A percentile compares a stretch with the other conserved stretches of the same genome.
Evolutionary conservation across 176 grass and related monocot genomes (phyloP).

Genomic region (Triticum dicoccoides): DNA sequence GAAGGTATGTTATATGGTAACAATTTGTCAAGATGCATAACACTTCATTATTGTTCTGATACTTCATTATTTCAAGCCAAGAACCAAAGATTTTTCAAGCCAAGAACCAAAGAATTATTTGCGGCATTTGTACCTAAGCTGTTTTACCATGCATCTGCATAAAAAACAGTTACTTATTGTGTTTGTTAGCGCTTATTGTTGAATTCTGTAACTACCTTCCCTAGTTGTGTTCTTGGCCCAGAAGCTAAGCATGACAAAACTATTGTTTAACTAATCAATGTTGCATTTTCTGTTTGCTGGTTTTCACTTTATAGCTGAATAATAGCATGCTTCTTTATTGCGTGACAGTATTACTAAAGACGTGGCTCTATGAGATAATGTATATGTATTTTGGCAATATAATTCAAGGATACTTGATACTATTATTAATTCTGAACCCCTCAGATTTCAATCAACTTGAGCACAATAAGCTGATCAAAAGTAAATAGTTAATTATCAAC

Average conservation of each 20-base stretch:
- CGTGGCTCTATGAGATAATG: not conserved
- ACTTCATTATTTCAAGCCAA: not conserved
- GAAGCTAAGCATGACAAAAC: not conserved
- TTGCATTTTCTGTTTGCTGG: not conserved
- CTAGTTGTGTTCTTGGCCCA: not conserved
- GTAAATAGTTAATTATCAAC: not conserved
- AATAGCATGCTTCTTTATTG: not conserved
- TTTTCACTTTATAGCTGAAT: not conserved
- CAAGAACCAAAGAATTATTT: conserved; percentile 2
- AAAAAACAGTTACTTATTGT: not conserved
- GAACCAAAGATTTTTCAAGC: not conserved
- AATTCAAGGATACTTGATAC: not conserved
- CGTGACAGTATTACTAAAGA: not conserved
- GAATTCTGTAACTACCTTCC: not conserved
- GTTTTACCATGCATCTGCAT: conserved; percentile 7
- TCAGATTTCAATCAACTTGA: not conserved
- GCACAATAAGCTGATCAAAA: not conserved
- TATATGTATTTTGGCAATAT: not conserved
- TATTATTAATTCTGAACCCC: not conserved
- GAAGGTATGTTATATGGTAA: conserved; percentile 58
- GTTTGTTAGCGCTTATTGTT: not conserved
- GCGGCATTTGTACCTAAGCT: conserved; percentile 7
- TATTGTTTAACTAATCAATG: not conserved
- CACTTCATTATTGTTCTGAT: conserved; percentile 23
- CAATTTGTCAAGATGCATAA: conserved; percentile 8